Base-by-base conservation (phyloP, 78 protist genomes). In the Speleostelium caveatum region DNA sequence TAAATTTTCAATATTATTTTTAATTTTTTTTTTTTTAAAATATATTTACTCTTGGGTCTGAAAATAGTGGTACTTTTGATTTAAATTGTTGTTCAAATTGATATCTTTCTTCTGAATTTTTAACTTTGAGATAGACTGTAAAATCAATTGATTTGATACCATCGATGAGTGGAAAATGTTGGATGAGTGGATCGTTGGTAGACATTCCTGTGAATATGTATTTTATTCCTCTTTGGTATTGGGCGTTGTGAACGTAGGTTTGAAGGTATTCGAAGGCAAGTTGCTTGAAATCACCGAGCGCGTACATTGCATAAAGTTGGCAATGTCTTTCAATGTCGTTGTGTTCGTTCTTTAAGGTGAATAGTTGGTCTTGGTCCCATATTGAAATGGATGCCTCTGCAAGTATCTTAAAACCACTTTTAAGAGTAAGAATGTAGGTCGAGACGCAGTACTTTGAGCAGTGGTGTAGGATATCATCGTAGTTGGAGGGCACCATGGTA, bases 341-440 rank as follows among this genome's bases (percentile, higher is more conserved):
- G 3, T 3, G 38, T 14, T 5, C 21, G 22, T 35, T 68, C 4
- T n/a, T 1, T 6, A 73, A 22, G 3, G 17, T 51, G 41, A 73
- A 73, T 10, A 73, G 39, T 1, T 55, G 42, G 30, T 73, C 79
- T 5, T 14, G 32, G 26, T 73, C 56, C 79, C 79, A 73, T 33
- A 73, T 32, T 28, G 53, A 33, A 1, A 73, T 73, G 22, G 79
- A 73, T 6, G 79, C 79, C n/a, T 73, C 79, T n/a, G 66, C 28
- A 5, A 56, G 16, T 3, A 3, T 12, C 8, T 16, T 3, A 33
- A 36, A 41, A 73, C 66, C 79, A 21, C 12, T 14, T 2, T 28
- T n/a, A 61, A 73, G 22, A 22, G 10, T 21, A 22, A 65, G 66
- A 28, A 73, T 14, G 41, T 73, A 73, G 26, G 79, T 73, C 3